Conservation (phyloP, 257 asterid species). For the Salvia miltiorrhiza region DNA sequence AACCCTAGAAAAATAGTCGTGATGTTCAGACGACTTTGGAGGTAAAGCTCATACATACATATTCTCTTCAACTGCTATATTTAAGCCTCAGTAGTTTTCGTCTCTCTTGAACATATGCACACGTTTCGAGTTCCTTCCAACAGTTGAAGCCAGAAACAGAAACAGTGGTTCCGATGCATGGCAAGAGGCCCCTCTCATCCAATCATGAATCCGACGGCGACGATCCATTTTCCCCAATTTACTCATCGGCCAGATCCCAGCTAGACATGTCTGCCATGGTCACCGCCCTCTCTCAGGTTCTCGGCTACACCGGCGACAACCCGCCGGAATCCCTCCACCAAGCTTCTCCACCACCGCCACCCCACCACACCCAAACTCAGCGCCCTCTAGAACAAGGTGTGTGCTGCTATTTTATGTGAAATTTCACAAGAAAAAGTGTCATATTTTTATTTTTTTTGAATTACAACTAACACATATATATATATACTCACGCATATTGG, state of each 20-base stretch:
- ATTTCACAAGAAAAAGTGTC: too few relatives aligned
- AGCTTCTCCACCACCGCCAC: background rate
- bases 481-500: too few relatives aligned
- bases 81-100: too few relatives aligned
- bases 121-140: too few relatives aligned
- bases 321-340: background rate
- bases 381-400: conserved; percentile 37
- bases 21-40: background rate
- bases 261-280: conserved; percentile 86
- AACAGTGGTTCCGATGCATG: too few relatives aligned
- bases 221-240: conserved; percentile 32
- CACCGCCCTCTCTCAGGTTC: conserved; percentile 80
- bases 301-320: conserved; percentile 40
- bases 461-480: too few relatives aligned
- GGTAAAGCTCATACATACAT: background rate
- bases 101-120: too few relatives aligned
- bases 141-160: background rate
- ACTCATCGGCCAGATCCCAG: conserved; percentile 63
- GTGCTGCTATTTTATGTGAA: background rate
- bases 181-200: conserved; percentile 47
- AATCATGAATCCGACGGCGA: conserved; percentile 30
- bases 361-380: conserved; percentile 14
- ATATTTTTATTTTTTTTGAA: too few relatives aligned
- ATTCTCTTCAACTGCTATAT: too few relatives aligned
- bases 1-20: background rate